Evolutionary conservation across 169 alveolate species (phyloP).

Genomic region (Plasmodium falciparum): DNA sequence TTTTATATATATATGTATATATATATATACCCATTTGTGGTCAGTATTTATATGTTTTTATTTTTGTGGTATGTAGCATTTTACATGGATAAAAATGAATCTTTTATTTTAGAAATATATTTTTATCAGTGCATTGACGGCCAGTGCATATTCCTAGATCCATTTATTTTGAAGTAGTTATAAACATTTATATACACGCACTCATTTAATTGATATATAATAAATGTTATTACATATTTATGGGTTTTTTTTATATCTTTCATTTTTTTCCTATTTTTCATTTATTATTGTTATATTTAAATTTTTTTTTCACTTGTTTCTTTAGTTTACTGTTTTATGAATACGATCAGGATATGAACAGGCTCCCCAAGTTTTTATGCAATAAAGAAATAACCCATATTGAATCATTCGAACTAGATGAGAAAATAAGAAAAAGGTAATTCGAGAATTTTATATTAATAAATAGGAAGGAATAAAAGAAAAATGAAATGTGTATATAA

Average conservation of each 20-base stretch:
- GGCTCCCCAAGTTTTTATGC: slow-evolving; percentile 48
- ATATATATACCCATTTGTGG: background rate
- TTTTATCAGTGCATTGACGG: slow-evolving; percentile 71
- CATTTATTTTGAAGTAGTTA: slow-evolving; percentile 53
- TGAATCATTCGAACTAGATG: slow-evolving; percentile 61
- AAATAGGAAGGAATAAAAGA: too few relatives aligned
- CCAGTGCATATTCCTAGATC: slow-evolving; percentile 66
- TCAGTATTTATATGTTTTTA: background rate
- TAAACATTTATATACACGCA: background rate
- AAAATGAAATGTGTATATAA: background rate
- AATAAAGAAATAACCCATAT: slow-evolving; percentile 46
- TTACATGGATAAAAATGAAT: too few relatives aligned
- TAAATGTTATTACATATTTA: background rate
- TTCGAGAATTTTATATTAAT: background rate
- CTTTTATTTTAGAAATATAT: slow-evolving; percentile 29
- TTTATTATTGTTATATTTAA: background rate
- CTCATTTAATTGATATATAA: background rate
- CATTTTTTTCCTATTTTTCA: background rate
- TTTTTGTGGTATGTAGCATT: background rate
- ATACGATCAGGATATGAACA: slow-evolving; percentile 37
- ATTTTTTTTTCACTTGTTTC: background rate
- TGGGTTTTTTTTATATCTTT: background rate
- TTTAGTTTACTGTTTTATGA: slow-evolving; percentile 48
- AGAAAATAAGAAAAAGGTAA: slow-evolving; percentile 58
- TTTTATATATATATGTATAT: slow-evolving; percentile 5